A percentile compares a stretch with the other conserved stretches of the same genome.
These are phyloP conservation scores for Fusarium coicis DNA, from an alignment of 2,329 filamentous ascomycete genomes.

Conservation along the genomic window DNA sequence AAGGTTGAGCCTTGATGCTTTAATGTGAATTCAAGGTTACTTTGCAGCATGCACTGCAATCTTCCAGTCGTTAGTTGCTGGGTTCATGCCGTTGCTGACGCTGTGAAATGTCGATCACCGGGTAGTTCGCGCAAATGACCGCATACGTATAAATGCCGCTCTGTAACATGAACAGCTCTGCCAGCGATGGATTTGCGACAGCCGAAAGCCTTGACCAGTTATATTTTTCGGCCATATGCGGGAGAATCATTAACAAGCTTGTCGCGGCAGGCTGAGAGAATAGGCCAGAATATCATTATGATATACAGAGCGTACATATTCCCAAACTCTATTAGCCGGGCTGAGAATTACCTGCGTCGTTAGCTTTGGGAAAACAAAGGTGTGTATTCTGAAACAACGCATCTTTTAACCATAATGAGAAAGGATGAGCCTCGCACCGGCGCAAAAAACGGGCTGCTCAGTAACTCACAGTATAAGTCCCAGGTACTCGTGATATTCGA, in stretches of 20 bases:
- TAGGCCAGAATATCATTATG: neutral
- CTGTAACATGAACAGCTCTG: constrained; percentile 34
- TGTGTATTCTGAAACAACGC: constrained; percentile 7
- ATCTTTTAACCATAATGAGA: neutral
- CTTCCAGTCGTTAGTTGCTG: neutral
- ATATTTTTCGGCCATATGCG: constrained; percentile 17
- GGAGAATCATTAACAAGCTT: neutral
- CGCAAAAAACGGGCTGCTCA: constrained; percentile 23
- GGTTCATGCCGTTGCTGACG: constrained; percentile 1
- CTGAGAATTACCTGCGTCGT: neutral
- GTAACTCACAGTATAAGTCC: neutral
- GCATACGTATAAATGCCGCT: neutral
- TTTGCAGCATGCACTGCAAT: neutral
- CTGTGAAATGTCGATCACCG: constrained; percentile 25
- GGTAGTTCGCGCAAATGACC: constrained; percentile 11
- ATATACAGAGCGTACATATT: neutral
- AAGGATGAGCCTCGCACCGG: neutral
- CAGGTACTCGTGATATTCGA: neutral
- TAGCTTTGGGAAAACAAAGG: neutral
- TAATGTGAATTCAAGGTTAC: neutral
- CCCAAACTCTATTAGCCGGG: neutral
- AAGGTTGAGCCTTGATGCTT: neutral
- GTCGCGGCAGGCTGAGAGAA: neutral
- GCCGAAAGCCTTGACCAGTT: constrained; percentile 40
- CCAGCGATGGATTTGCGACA: constrained; percentile 26